Evolutionary conservation across 331 rosid species (phyloP).

Genomic region (Rhamnella rubrinervis): DNA sequence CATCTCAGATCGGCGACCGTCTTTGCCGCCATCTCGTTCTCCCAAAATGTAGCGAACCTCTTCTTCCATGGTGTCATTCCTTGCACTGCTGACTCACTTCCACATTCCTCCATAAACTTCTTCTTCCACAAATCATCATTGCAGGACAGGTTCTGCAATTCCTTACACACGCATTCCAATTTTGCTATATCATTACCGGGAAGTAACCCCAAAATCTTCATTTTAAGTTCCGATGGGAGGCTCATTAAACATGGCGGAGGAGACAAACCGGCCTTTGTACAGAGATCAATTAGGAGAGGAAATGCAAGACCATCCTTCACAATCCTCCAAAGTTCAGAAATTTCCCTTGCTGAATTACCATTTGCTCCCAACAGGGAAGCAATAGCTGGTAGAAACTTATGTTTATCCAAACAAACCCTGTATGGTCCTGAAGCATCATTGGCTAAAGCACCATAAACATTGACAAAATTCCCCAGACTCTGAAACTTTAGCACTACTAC

Average conservation of each 20-base stretch:
- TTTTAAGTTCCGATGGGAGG: slow-evolving; percentile 59
- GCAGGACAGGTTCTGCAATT: slow-evolving; percentile 43
- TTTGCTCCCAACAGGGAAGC: slow-evolving; percentile 22
- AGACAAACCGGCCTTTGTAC: slow-evolving; percentile 53
- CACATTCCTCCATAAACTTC: slow-evolving; percentile 49
- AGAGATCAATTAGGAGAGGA: slow-evolving; percentile 76
- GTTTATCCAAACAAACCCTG: slow-evolving; percentile 36
- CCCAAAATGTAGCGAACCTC: not conserved
- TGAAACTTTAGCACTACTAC: slow-evolving; percentile 51
- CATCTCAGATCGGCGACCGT: not conserved
- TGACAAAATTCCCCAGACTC: slow-evolving; percentile 46
- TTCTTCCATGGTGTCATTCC: not conserved
- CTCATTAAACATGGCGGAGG: slow-evolving; percentile 67
- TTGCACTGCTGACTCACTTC: not conserved
- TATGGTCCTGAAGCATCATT: slow-evolving; percentile 38
- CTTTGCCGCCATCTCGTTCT: not conserved
- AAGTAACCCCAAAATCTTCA: slow-evolving; percentile 57
- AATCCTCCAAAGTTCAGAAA: slow-evolving; percentile 64
- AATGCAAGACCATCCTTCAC: slow-evolving; percentile 67
- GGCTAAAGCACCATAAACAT: slow-evolving; percentile 50
- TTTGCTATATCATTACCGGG: slow-evolving; percentile 56
- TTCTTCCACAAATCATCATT: slow-evolving; percentile 60
- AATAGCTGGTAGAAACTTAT: slow-evolving; percentile 36
- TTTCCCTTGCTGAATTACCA: slow-evolving; percentile 23
- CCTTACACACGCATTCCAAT: slow-evolving; percentile 49